Evolutionary conservation across 2,329 filamentous ascomycete genomes (phyloP), one percentile per base, ranked within the genome.

Genomic region (Fusarium goolgardi): DNA sequence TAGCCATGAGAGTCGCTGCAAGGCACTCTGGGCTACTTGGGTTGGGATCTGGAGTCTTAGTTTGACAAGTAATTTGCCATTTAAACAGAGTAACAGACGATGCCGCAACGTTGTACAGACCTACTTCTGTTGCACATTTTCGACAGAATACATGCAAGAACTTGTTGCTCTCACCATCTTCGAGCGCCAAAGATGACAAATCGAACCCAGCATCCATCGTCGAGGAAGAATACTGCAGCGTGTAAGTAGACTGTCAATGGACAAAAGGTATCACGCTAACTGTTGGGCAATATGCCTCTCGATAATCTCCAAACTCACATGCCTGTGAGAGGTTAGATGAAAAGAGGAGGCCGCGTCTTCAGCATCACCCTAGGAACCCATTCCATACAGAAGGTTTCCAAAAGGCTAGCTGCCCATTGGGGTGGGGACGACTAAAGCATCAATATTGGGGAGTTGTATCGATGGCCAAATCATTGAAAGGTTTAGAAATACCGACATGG

Each of bases 401-500:
- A 40, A 49, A 64, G 29, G 43, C 51, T 59, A 29, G 58, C 67
- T 69, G 70, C 70, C 71, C 73, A 73, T 57, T 45, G 44, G 35
- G 11, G 49, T 59, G 65, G 71, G 70, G 56, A 72, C 63, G 69
- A 75, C 69, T 59, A 55, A 68, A 55, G 63, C 68, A 51, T 87
- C 80, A 62, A 77, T 91, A 71, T 91, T 74, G 88, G 88, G 87
- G 83, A 87, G 80, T 86, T 88, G 88, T 90, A 91, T 90, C 88
- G 88, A 83, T 88, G 83, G 79, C 82, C 84, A 85, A 75, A 81
- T 82, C 85, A 90, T 76, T 81, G 81, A 79, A 73, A 47, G 80
- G 80, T 77, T 55, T 70, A 59, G 67, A 62, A 71, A 59, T 63
- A 78, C 81, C 77, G 82, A 82, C 79, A 78, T 82, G 84, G 84